phyloP scores from a whole-genome alignment of 2,329 filamentous ascomycete species.

The Leptographium galeiforme region DNA sequence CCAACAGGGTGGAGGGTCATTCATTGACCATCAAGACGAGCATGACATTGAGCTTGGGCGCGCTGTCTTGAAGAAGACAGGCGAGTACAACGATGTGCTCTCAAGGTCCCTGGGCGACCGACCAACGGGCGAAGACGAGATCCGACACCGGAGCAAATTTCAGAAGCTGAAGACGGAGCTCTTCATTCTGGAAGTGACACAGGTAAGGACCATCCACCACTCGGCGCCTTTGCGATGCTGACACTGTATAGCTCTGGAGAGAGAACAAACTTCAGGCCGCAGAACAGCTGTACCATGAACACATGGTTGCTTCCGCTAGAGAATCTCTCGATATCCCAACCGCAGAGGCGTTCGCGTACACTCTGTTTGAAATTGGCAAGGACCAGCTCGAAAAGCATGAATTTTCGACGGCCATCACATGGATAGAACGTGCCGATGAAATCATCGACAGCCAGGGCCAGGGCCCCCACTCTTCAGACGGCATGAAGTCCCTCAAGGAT shows the following conservation, averaged over 20 bases:
- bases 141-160: conserved; percentile 3
- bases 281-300: conserved; percentile 32
- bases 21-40: conserved; percentile 25
- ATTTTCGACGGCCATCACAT: conserved; percentile 45
- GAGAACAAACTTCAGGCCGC: neutral
- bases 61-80: conserved; percentile 49
- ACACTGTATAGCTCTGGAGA: neutral
- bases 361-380: conserved; percentile 61
- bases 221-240: neutral
- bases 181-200: conserved; percentile 46
- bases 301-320: conserved; percentile 35
- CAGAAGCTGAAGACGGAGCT: conserved; percentile 45
- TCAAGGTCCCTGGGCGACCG: conserved; percentile 15
- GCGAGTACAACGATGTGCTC: conserved; percentile 30
- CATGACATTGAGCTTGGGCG: conserved; percentile 43
- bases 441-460: conserved; percentile 35
- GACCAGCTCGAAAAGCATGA: conserved; percentile 38
- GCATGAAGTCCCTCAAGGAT: conserved; percentile 41
- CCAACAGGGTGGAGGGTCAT: no score
- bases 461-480: neutral
- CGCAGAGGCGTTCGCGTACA: conserved; percentile 50
- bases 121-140: conserved; percentile 17
- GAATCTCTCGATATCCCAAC: conserved; percentile 30
- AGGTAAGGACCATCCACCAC: conserved; percentile 32
- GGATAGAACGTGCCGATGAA: conserved; percentile 58